Evolutionary conservation across 805 yeast species (phyloP).

Genomic region (Wickerhamia fluorescens): DNA sequence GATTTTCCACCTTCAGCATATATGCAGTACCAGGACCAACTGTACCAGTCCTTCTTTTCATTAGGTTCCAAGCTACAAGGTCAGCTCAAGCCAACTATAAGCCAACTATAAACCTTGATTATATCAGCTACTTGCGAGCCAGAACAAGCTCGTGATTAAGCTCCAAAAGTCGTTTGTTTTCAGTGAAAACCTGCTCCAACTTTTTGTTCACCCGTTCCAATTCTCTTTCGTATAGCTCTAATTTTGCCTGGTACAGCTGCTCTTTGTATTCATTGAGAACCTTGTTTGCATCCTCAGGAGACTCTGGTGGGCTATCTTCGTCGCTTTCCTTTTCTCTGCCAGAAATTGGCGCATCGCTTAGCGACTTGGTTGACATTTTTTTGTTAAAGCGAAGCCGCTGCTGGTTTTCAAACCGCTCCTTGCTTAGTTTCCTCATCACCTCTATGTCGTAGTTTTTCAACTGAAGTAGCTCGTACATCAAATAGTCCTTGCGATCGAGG

Average conservation of each 20-base stretch:
- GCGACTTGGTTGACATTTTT: not conserved
- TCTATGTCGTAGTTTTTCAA: constrained; percentile 17
- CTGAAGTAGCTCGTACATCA: constrained; percentile 17
- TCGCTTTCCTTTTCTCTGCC: constrained; percentile 4
- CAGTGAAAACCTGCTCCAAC: constrained; percentile 16
- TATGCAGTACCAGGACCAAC: no score
- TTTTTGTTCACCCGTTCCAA: constrained; percentile 14
- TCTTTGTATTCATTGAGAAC: constrained; percentile 7
- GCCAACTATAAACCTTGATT: no score
- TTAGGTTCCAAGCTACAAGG: no score
- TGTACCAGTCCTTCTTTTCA: no score
- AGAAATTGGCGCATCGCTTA: no score
- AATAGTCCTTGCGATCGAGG: constrained; percentile 5
- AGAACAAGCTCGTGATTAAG: constrained; percentile 21
- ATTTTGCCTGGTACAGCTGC: constrained; percentile 9
- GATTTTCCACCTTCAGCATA: no score
- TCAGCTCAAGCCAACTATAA: no score
- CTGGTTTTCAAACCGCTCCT: constrained; percentile 13
- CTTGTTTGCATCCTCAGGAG: no score
- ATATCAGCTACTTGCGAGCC: constrained; percentile 2
- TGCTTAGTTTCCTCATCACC: constrained; percentile 13
- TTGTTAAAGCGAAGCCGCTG: constrained; percentile 3
- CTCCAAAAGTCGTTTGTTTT: constrained; percentile 24
- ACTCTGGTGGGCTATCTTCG: no score
- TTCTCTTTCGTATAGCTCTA: constrained; percentile 16